Evolutionary conservation across 345 rosid species (phyloP).

Genomic region (Populus deltoides): DNA sequence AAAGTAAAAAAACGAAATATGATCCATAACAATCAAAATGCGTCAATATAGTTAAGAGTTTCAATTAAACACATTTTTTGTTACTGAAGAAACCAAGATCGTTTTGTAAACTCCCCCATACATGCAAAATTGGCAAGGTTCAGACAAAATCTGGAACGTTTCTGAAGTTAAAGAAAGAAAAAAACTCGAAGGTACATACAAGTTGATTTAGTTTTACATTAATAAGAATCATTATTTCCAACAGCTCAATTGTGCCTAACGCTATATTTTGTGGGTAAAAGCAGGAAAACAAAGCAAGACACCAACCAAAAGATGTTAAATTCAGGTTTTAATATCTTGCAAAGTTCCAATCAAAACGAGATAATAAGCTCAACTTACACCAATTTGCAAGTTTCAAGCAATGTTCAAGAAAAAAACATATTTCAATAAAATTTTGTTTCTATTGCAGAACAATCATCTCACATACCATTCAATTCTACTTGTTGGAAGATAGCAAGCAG

Average conservation of each 20-base stretch:
- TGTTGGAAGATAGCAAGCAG: slow-evolving; percentile 59
- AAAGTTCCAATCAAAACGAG: neutral
- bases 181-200: too few relatives aligned
- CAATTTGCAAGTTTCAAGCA: neutral
- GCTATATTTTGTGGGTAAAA: neutral
- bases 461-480: slow-evolving; percentile 53
- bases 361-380: neutral
- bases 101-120: neutral
- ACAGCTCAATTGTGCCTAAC: too few relatives aligned
- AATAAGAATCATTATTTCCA: too few relatives aligned
- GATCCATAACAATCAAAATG: neutral
- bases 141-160: neutral
- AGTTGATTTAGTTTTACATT: too few relatives aligned
- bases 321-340: neutral
- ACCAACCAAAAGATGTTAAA: neutral
- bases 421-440: neutral
- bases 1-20: neutral
- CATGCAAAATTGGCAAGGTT: neutral
- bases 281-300: neutral
- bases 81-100: neutral
- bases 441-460: neutral
- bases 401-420: neutral
- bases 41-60: neutral
- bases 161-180: neutral
- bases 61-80: neutral